Evolutionary conservation across 2,329 filamentous ascomycete species (phyloP).

Genomic region (Claviceps digitariae): DNA sequence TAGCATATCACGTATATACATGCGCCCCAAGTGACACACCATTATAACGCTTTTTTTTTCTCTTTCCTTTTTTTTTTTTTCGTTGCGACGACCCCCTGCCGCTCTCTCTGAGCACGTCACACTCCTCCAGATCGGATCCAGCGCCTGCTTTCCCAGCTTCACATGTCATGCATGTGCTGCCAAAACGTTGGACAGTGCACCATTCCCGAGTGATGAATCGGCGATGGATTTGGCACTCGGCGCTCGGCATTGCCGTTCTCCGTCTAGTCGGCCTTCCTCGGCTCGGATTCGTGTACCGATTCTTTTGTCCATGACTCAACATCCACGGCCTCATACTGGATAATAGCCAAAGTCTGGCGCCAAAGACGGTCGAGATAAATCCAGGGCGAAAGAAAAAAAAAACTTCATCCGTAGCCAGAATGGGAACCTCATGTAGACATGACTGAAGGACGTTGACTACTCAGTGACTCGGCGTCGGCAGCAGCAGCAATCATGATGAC

Average conservation of each 20-base stretch:
- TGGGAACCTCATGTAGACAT: background rate
- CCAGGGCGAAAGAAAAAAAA: background rate
- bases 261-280: too few species aligned
- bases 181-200: too few species aligned
- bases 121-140: background rate
- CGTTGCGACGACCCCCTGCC: background rate
- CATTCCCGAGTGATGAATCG: background rate
- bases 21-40: background rate
- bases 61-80: background rate
- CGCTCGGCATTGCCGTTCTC: too few species aligned
- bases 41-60: background rate
- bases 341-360: background rate
- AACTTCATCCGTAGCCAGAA: too few species aligned
- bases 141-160: too few species aligned
- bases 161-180: background rate
- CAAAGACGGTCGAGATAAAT: background rate
- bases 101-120: background rate
- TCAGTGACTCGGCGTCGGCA: background rate
- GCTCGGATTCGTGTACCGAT: too few species aligned
- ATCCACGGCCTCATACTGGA: too few species aligned
- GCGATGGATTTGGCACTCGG: background rate
- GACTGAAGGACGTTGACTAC: background rate
- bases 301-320: too few species aligned
- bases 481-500: background rate
- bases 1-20: slow-evolving; percentile 5